Base-by-base conservation (phyloP, 352 stramenopile genomes). In the Phytophthora palmivora region DNA sequence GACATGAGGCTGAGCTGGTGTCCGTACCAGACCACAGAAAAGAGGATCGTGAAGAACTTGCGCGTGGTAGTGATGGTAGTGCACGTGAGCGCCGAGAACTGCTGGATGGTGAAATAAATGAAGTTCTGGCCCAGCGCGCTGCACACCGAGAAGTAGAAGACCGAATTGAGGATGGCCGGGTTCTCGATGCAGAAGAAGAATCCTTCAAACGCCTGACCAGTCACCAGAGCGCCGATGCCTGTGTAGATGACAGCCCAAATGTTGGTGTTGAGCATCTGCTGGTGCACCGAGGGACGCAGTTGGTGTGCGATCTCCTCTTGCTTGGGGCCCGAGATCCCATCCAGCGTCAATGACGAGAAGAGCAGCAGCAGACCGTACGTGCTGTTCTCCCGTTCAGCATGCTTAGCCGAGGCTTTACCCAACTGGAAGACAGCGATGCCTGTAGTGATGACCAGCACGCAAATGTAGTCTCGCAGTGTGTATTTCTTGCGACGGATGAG, bases 1-100 rank as follows among this genome's bases (percentile, higher is more conserved):
- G 96, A 97, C 79, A 96, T 89, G 54, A 69, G 56, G 60, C 78
- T 93, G 43, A 99, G 89, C 30, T 88, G 59, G 84, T 99, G 95
- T 19, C 96, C 96, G 71, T 98, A 98, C 73, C 97, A 93, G 16
- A 99, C 70, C 14, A 99, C 97, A 18, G 94, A 99, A 66, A 99
- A 93, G 21, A 99, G 77, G 38, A 99, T 98, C 9, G 95, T 99
- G 70, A 99, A 99, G 76, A 99, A 99, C 82, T 99, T 99, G 74
- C 98, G 88, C 55, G 97, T 99, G 1, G 98, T 99, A 28, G 98
- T 99, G 63, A 99, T 98, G 32, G 97, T 99, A 32, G 97, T 99
- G 73, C 96, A 98, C 51, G 98, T 97, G 34, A 99, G 88, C 37
- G 97, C 95, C 74, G 98, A 98, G 79, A 99, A 99, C 70, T 97